A percentile compares a stretch with the other conserved stretches of the same genome.
Conservation (phyloP, 2,329 filamentous ascomycete genomes). For the Xylariaceae sp. region DNA sequence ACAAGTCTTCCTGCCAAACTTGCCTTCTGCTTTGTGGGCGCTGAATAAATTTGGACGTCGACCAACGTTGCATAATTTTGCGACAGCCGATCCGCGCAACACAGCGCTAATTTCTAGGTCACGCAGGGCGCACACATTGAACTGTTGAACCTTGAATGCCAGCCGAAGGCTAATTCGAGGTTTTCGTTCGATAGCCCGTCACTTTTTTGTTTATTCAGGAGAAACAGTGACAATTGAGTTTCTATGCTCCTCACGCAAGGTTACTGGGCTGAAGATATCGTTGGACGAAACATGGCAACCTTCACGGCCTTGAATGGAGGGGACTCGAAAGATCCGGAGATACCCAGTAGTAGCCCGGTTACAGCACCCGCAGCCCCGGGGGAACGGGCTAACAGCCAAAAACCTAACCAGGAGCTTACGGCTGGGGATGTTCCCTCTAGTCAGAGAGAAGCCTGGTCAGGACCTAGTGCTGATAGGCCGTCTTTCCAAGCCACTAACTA, state of each 20-base stretch:
- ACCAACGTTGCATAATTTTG: constrained; percentile 6
- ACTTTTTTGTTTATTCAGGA: not conserved
- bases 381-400: constrained; percentile 29
- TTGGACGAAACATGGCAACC: constrained; percentile 37
- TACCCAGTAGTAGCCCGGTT: constrained; percentile 29
- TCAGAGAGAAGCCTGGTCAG: constrained; percentile 47
- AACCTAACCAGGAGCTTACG: constrained; percentile 31
- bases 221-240: constrained; percentile 11
- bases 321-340: constrained; percentile 34
- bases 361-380: constrained; percentile 32
- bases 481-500: constrained; percentile 45
- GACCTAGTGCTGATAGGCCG: constrained; percentile 45
- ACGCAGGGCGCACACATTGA: constrained; percentile 1
- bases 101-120: not conserved
- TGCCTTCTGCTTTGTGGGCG: not conserved
- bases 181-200: constrained; percentile 4
- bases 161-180: constrained; percentile 1
- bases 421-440: constrained; percentile 30
- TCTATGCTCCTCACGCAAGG: constrained; percentile 34
- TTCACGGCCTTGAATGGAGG: constrained; percentile 40
- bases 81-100: constrained; percentile 1
- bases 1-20: constrained; percentile 3
- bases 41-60: constrained; percentile 1
- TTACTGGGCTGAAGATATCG: constrained; percentile 32
- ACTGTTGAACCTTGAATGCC: constrained; percentile 9